Evolutionary conservation across 2,329 filamentous ascomycete species (phyloP).

Genomic region (Fusarium newnesense): DNA sequence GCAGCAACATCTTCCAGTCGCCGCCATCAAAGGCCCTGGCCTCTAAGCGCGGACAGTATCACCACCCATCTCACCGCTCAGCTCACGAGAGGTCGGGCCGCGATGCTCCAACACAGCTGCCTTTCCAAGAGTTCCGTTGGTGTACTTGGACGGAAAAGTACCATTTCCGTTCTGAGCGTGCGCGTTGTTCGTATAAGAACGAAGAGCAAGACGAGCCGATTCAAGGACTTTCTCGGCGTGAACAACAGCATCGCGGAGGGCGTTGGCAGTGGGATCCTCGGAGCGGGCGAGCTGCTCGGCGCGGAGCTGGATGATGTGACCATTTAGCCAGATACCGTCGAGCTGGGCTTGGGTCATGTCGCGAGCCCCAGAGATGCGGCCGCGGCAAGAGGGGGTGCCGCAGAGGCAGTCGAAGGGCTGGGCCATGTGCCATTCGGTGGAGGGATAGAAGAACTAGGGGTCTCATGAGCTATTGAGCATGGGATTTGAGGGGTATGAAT

Average conservation of each 20-base stretch:
- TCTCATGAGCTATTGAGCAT: background rate
- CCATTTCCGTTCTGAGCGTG: conserved; percentile 31
- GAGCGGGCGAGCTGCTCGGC: conserved; percentile 51
- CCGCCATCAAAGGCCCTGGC: conserved; percentile 7
- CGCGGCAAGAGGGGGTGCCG: conserved; percentile 65
- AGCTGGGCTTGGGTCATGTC: conserved; percentile 66
- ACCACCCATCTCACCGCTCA: conserved; percentile 71
- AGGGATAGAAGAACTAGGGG: conserved; percentile 76
- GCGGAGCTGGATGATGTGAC: conserved; percentile 67
- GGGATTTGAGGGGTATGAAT: too few species aligned
- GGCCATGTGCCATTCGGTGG: conserved; percentile 79
- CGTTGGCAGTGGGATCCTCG: conserved; percentile 54
- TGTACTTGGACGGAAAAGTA: conserved; percentile 14
- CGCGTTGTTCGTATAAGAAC: conserved; percentile 47
- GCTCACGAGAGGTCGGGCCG: conserved; percentile 63
- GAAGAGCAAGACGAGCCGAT: conserved; percentile 56
- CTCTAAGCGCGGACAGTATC: conserved; percentile 58
- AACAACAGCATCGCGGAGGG: conserved; percentile 55
- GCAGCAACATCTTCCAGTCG: conserved; percentile 16
- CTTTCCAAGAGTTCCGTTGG: conserved; percentile 43
- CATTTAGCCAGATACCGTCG: conserved; percentile 69
- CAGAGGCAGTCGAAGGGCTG: conserved; percentile 77
- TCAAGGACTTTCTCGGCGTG: conserved; percentile 61
- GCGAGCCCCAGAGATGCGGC: conserved; percentile 70
- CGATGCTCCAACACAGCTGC: conserved; percentile 47